Base-by-base conservation (phyloP, 106 monocot species). In the Hemerocallis citrina region DNA sequence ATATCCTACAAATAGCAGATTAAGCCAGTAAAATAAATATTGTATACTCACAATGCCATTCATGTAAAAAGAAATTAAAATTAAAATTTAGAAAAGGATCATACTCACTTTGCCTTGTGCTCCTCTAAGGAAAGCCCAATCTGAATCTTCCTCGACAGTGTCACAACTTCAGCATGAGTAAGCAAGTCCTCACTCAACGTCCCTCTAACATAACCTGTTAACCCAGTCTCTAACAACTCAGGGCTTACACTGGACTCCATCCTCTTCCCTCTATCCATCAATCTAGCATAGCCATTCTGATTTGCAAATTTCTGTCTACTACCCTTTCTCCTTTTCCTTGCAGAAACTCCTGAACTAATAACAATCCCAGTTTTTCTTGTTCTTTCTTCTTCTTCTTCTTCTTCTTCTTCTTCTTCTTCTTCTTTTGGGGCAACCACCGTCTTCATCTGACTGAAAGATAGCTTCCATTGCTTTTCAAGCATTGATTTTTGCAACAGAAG, bases 391-490 rank as follows among this genome's bases (percentile, higher is more conserved):
- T n/a, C n/a, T n/a, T n/a, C n/a, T n/a, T n/a, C n/a, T 19, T 25
- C 64, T 7, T 59, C 59, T 13, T 20, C 14, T 24, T 59, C 40
- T 39, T 13, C 10, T 5, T 22, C 13, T 19, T 25, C 64, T 48
- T 83, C 70, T 25, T 32, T 68, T 30, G 70, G 55, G 41, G 65
- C 29, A 40, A 2, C 21, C 45, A 43, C 52, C 9, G 45, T 54
- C 17, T 37, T 34, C 10, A 43, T 71, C 50, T 73, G 56, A 60
- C 72, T 52, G 30, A 85, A 79, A 30, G 84, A 77, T 55, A 98
- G 87, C 24, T 80, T 68, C 96, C 91, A 98, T 47, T 98, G 96
- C 65, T 98, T 98, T 72, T 98, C 96, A 47, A 98, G 68, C 96
- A 98, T 81, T 31, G 96, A 87, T 46, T 88, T 88, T 67, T 91